Evolutionary conservation across 345 rosid species (phyloP).

Genomic region (Rhodamnia argentea): DNA sequence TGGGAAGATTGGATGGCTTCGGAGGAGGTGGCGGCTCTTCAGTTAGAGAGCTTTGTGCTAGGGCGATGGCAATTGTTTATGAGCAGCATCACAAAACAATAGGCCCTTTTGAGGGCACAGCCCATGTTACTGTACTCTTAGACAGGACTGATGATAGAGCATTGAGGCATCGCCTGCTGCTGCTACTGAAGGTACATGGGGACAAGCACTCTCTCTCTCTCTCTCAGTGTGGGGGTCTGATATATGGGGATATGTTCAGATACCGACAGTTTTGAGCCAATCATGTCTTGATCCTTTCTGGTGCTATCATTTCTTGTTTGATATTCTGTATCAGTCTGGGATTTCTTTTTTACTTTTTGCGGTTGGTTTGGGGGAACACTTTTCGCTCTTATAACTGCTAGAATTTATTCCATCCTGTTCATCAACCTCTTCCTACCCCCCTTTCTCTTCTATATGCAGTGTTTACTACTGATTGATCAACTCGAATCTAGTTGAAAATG

Average conservation of each 20-base stretch:
- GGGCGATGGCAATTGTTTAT: constrained; percentile 97
- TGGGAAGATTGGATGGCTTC: constrained; percentile 96
- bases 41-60: constrained; percentile 98
- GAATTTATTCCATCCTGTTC: not conserved
- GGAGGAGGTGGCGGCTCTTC: constrained; percentile 98
- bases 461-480: not conserved
- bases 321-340: not conserved
- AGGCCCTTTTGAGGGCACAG: constrained; percentile 95
- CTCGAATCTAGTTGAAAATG: not conserved
- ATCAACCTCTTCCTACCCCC: not conserved
- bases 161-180: constrained; percentile 92
- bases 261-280: not conserved
- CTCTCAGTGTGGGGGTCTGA: not conserved
- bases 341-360: not conserved
- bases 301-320: not conserved
- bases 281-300: not conserved
- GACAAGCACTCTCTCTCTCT: not conserved
- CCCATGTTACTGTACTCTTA: constrained; percentile 88
- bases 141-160: constrained; percentile 97
- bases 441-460: not conserved
- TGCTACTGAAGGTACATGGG: constrained; percentile 68
- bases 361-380: not conserved
- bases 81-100: constrained; percentile 80
- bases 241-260: not conserved
- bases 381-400: not conserved